Percentiles rank a stretch among this genome's conserved stretches.
Evolutionary conservation across 2,329 filamentous ascomycete species (phyloP).

Genomic region (Diaporthe sp.): DNA sequence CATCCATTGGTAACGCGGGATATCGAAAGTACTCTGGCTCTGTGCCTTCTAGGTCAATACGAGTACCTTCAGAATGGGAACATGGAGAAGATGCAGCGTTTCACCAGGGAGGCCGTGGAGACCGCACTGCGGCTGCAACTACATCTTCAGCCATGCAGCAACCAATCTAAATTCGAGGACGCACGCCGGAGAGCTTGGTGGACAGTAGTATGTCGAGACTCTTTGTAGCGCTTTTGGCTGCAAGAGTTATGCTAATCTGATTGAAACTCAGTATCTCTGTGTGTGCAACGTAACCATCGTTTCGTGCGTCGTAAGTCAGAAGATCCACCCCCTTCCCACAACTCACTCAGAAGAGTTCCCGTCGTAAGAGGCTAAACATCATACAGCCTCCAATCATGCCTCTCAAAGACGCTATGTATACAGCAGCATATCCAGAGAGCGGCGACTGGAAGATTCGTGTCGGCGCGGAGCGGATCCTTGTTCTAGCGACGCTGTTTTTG

Average conservation of each 20-base stretch:
- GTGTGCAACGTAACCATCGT: not conserved
- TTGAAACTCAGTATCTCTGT: not conserved
- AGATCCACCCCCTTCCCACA: no score
- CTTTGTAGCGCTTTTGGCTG: accelerated
- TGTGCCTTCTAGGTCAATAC: not conserved
- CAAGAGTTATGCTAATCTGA: not conserved
- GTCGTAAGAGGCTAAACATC: no score
- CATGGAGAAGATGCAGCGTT: not conserved
- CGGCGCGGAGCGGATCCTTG: not conserved
- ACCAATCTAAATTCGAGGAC: not conserved
- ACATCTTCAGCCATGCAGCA: not conserved
- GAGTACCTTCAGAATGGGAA: not conserved
- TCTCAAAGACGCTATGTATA: not conserved
- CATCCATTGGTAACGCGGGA: not conserved
- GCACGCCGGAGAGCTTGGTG: not conserved
- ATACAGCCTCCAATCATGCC: not conserved
- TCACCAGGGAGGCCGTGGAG: not conserved
- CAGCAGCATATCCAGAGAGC: not conserved
- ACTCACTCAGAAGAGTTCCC: no score
- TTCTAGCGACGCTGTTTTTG: not conserved
- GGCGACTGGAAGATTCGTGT: not conserved
- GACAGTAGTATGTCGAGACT: not conserved
- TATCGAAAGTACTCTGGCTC: not conserved
- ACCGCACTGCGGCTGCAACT: not conserved
- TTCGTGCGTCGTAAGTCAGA: not conserved